Evolutionary conservation across 208 protist genomes (phyloP), one percentile per base, ranked within the genome.

Genomic region (Phytomonas serpens): DNA sequence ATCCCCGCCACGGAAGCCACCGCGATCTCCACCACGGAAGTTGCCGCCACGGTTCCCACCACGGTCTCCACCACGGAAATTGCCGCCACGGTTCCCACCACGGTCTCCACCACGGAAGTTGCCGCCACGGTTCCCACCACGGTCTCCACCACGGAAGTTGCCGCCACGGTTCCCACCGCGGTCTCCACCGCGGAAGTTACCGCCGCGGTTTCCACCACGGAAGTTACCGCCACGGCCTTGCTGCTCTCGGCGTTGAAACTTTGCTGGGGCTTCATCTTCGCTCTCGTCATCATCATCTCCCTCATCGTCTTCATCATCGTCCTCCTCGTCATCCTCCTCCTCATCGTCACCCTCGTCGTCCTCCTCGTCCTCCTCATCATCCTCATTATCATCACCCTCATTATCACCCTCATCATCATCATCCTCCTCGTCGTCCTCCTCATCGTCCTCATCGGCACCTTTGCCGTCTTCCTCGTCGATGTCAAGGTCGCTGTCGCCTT

Each of bases 241-340:
- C 34, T 78, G 74, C 76, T 95, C 90, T 37, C 76, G 83, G 62
- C 87, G 87, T 75, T 89, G 87, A 68, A 93, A 82, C 80, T 95
- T 95, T n/a, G 69, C 69, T 4, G 87, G 85, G 30, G 76, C 72
- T 37, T 83, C 83, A 70, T 89, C 82, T 3, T 90, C 83, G 31
- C 81, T 77, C 4, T 84, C 80, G 16, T 86, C 82, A 16, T 87
- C 83, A 16, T 93, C 86, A 23, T 89, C 86, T 51, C 89, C 84
- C 30, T 87, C 84, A 38, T 88, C 84, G 14, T 81, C 78, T 0
- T 80, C 78, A 23, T 88, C 86, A 14, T 91, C 86, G 40, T 85
- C 83, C 14, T 80, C 78, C 0, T 78, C 74, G 3, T 81, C 68
- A 3, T 81, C 78, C 0, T 82, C 77, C 38, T 82, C 79, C 16